Evolutionary conservation across 306 rosid genomes (phyloP).

Genomic region (Benincasa hispida): DNA sequence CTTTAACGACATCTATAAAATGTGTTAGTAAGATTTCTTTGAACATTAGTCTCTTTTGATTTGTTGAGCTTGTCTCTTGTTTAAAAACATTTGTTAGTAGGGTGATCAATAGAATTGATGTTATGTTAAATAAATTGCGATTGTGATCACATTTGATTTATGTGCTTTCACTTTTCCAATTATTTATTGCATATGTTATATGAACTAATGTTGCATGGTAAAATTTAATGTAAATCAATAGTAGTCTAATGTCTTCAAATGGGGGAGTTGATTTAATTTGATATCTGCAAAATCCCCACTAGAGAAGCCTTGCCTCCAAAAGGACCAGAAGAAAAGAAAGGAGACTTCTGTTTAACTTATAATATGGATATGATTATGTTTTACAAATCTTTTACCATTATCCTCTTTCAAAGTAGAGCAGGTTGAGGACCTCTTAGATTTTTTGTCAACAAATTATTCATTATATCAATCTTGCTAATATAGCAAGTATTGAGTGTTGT

Average conservation of each 20-base stretch:
- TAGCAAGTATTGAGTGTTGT: neutral
- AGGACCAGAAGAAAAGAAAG: neutral
- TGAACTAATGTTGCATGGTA: neutral
- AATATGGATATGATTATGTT: neutral
- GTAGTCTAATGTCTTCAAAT: neutral
- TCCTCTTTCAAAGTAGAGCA: neutral
- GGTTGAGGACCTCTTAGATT: neutral
- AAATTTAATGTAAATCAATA: neutral
- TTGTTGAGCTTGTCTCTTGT: no score
- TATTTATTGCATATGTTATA: neutral
- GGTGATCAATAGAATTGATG: neutral
- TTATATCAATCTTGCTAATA: neutral
- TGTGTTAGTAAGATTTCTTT: neutral
- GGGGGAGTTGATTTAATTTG: neutral
- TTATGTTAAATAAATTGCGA: neutral
- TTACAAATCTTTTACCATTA: neutral
- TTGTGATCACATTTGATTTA: neutral
- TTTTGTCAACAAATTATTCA: neutral
- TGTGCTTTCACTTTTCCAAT: neutral
- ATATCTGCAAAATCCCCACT: neutral
- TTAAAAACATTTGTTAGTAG: no score
- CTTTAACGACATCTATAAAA: neutral
- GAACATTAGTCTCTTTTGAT: no score
- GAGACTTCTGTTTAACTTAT: neutral
- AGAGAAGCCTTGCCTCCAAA: neutral